These are phyloP conservation scores for Ophiostoma piceae DNA, from an alignment of 2,329 filamentous ascomycete species.

Conservation along the genomic window DNA sequence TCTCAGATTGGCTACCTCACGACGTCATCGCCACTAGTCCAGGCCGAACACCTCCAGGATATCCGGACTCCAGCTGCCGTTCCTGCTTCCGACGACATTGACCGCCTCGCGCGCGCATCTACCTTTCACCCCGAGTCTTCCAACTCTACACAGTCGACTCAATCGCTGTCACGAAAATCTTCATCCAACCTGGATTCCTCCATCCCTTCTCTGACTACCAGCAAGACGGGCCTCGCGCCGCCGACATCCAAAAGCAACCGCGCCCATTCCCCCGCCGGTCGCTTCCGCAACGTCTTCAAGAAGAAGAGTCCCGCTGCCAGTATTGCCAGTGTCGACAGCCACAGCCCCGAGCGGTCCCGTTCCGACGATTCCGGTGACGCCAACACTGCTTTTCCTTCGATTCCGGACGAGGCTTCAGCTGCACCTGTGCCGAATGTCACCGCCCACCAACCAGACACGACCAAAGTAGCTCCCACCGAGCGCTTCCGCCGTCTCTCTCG, in stretches of 20 bases:
- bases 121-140: constrained; percentile 34
- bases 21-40: constrained; percentile 62
- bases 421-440: neutral
- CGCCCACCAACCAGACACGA: constrained; percentile 16
- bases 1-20: constrained; percentile 65
- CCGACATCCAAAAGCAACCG: constrained; percentile 47
- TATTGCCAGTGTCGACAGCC: constrained; percentile 40
- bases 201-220: constrained; percentile 32
- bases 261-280: constrained; percentile 64
- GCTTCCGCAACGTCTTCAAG: constrained; percentile 66
- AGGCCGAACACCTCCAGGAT: constrained; percentile 49
- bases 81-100: constrained; percentile 28
- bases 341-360: constrained; percentile 33
- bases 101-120: constrained; percentile 36
- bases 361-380: constrained; percentile 9
- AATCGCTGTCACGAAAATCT: neutral
- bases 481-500: constrained; percentile 29
- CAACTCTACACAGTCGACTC: neutral
- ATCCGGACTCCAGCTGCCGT: constrained; percentile 31
- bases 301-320: constrained; percentile 44
- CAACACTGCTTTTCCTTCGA: neutral
- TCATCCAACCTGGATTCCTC: constrained; percentile 36
- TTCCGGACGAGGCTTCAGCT: neutral
- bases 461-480: constrained; percentile 27
- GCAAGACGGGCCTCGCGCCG: constrained; percentile 39